Percentiles rank a stretch among this genome's conserved stretches.
phyloP scores from a whole-genome alignment of 2,329 filamentous ascomycete genomes.

The Ceratocystis papillata region DNA sequence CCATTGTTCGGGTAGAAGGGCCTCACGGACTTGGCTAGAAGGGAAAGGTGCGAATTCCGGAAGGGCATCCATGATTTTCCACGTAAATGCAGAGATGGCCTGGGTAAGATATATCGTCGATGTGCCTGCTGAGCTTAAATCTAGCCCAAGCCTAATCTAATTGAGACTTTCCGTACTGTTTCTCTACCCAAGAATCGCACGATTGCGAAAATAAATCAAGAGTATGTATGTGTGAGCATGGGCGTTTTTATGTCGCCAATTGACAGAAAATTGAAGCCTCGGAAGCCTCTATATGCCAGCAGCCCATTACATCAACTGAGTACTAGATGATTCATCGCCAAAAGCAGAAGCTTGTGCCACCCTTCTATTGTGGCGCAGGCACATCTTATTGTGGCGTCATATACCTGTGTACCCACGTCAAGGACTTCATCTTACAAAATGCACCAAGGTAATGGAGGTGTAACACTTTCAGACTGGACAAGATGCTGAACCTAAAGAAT shows the following conservation, averaged over 20 bases:
- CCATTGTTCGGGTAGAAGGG: slow-evolving; percentile 63
- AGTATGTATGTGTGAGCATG: background rate
- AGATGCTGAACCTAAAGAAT: too few species aligned
- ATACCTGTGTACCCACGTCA: background rate
- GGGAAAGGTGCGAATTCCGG: slow-evolving; percentile 73
- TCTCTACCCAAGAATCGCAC: background rate
- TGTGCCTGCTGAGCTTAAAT: background rate
- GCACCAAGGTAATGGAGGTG: too few species aligned
- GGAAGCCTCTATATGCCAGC: background rate
- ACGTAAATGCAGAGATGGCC: background rate
- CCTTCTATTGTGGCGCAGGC: slow-evolving; percentile 11
- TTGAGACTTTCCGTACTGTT: background rate
- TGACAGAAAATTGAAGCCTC: background rate
- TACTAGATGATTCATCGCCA: slow-evolving; percentile 18
- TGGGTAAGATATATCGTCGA: background rate
- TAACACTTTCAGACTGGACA: too few species aligned
- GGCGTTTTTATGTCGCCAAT: background rate
- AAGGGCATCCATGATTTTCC: slow-evolving; percentile 39
- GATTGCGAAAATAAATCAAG: background rate
- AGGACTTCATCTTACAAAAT: background rate
- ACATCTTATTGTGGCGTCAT: slow-evolving; percentile 14
- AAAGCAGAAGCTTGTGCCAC: slow-evolving; percentile 19
- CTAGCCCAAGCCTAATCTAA: background rate
- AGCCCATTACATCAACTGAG: background rate
- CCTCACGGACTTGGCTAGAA: slow-evolving; percentile 52